phyloP scores from a whole-genome alignment of 768 basidiomycete species.

The Mycena capillaripes region DNA sequence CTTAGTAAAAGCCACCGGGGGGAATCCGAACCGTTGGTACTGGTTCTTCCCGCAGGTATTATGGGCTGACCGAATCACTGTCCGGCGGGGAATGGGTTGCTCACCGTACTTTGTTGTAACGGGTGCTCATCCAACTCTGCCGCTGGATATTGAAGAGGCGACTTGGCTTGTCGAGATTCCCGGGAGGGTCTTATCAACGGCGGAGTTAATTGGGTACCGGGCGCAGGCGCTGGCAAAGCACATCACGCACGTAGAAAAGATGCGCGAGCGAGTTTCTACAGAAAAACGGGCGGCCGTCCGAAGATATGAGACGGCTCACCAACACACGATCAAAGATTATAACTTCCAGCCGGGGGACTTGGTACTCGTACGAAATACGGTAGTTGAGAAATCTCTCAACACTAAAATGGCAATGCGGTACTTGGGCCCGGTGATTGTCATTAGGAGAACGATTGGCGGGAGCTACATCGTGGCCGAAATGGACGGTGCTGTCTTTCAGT shows the following conservation, averaged over 20 bases:
- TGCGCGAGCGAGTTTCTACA: background rate
- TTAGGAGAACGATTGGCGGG: too few species aligned
- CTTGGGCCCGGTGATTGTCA: too few species aligned
- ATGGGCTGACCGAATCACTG: slow-evolving; percentile 53
- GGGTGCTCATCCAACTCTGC: slow-evolving; percentile 48
- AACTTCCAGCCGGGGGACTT: too few species aligned
- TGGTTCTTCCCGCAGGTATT: slow-evolving; percentile 40
- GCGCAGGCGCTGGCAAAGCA: background rate
- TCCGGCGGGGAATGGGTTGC: slow-evolving; percentile 43
- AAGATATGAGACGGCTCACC: background rate
- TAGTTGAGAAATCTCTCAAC: too few species aligned
- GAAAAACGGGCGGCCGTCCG: background rate
- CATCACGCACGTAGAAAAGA: background rate
- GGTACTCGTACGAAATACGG: too few species aligned
- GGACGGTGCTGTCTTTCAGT: too few species aligned
- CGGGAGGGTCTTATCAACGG: background rate
- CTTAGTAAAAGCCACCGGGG: slow-evolving; percentile 49
- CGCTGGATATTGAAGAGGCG: slow-evolving; percentile 48
- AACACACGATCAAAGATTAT: background rate
- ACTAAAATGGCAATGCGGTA: too few species aligned
- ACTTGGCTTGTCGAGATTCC: slow-evolving; percentile 34
- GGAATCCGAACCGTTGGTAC: slow-evolving; percentile 49
- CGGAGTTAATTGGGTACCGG: background rate
- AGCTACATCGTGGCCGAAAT: too few species aligned
- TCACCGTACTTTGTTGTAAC: slow-evolving; percentile 49